Percentiles rank a stretch among this genome's conserved stretches.
Evolutionary conservation across 176 grass and related monocot species (phyloP).

Genomic region (Saccharum officinarum): DNA sequence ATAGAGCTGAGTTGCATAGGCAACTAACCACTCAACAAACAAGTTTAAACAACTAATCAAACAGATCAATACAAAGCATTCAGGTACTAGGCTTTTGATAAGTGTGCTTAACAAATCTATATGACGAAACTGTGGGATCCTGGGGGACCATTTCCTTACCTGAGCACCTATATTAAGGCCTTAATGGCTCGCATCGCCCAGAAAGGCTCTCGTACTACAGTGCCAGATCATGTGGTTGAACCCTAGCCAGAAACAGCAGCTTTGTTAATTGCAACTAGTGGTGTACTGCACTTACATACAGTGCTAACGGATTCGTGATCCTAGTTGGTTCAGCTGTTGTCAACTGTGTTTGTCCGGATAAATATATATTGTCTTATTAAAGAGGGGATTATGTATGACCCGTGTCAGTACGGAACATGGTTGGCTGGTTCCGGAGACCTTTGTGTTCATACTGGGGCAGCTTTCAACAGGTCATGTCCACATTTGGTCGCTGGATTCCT

Average conservation of each 20-base stretch:
- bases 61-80: slow-evolving; percentile 20
- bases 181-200: not conserved
- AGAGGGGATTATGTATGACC: not conserved
- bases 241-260: slow-evolving; percentile 21
- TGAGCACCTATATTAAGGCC: not conserved
- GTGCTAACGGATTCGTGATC: not conserved
- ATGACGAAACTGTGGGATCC: not conserved
- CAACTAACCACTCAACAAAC: not conserved
- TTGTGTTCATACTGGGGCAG: too few species aligned
- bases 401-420: slow-evolving; percentile 21
- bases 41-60: slow-evolving; percentile 7
- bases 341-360: not conserved
- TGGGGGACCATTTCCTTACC: slow-evolving; percentile 1
- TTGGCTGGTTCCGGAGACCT: too few species aligned
- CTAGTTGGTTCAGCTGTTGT: not conserved
- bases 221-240: slow-evolving; percentile 30
- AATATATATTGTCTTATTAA: not conserved
- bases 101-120: slow-evolving; percentile 11
- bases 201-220: slow-evolving; percentile 31
- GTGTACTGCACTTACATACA: slow-evolving; percentile 4
- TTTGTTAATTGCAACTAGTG: slow-evolving; percentile 35
- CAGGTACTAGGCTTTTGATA: slow-evolving; percentile 21
- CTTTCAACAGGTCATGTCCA: not conserved
- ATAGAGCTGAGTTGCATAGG: not conserved
- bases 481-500: not conserved